Conservation (phyloP, 257 asterid genomes). For the Gentiana macrophylla region DNA sequence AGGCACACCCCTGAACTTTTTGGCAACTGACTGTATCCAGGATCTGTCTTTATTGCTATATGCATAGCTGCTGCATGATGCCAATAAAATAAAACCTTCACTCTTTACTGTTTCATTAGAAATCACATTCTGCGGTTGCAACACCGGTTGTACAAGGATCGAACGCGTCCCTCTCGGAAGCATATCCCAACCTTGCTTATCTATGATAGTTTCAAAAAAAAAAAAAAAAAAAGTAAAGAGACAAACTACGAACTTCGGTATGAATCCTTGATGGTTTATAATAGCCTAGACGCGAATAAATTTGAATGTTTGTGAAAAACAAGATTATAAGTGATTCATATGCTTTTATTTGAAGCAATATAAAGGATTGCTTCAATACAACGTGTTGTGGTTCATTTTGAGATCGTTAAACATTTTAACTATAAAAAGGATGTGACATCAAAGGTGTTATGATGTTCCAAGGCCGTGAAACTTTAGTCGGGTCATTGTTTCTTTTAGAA, state of each 20-base stretch:
- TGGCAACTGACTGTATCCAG: conserved; percentile 70
- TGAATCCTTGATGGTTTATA: too few relatives aligned
- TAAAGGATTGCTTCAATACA: too few relatives aligned
- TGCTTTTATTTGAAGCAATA: too few relatives aligned
- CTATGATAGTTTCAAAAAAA: conserved; percentile 11
- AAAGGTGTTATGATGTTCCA: too few relatives aligned
- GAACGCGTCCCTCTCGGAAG: conserved; percentile 64
- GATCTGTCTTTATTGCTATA: conserved; percentile 54
- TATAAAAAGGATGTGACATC: too few relatives aligned
- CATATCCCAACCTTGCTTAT: conserved; percentile 48
- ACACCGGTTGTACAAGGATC: conserved; percentile 64
- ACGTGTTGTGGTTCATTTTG: too few relatives aligned
- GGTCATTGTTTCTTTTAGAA: too few relatives aligned
- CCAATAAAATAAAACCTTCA: conserved; percentile 63
- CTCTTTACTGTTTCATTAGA: conserved; percentile 21
- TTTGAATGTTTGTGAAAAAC: too few relatives aligned
- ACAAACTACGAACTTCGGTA: not conserved
- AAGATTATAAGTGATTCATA: too few relatives aligned
- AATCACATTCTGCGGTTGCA: conserved; percentile 15
- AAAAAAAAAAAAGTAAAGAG: not conserved
- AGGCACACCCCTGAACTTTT: conserved; percentile 46
- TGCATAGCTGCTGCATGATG: conserved; percentile 59
- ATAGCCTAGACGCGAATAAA: too few relatives aligned
- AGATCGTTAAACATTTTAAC: too few relatives aligned
- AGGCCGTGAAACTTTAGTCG: too few relatives aligned